Base-by-base conservation (phyloP, 306 rosid species). In the Lathyrus sativus region DNA sequence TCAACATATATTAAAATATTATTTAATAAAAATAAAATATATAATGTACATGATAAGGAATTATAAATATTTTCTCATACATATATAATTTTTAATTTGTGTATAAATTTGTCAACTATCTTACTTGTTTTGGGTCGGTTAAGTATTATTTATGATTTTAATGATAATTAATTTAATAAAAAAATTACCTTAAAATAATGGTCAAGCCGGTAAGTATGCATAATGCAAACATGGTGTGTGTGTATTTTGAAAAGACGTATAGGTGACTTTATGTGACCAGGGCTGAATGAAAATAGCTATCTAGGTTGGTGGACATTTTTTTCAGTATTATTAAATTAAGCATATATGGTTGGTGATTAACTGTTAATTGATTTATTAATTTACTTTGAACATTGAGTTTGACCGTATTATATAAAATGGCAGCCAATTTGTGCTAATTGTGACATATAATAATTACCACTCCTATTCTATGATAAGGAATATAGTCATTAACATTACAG, bases 231-330 rank as follows among this genome's bases (percentile, higher is more conserved):
- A 14, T 53, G 14, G 12, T n/a, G 13, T 63, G 12, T n/a, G 13
- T 63, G 28, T 42, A 50, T 4, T 53, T 7, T 53, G 31, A 4
- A 53, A 29, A 44, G 63, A 74, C 60, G 13, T 17, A 42, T 62
- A 24, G 70, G 60, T 79, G 44, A 60, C 88, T 75, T 73, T 73
- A 11, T 70, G 63, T 66, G 85, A 78, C 80, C 61, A 3, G 24
- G 31, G 60, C 0, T 9, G 8, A 38, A 10, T 38, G 46, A 15
- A 68, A 70, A 19, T 11, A 18, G 39, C 9, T 1, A 17, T 6
- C 2, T 37, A 43, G 73, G 79, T 62, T 46, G 75, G 35, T 22
- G 41, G 57, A 48, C 18, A 15, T 31, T 55, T 67, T 70, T 70
- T 61, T 35, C 5, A 3, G 4, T 3, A 42, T 42, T 63, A 15